Evolutionary conservation across 495 filamentous ascomycete genomes (phyloP).

Genomic region (Apiosordaria backusii): DNA sequence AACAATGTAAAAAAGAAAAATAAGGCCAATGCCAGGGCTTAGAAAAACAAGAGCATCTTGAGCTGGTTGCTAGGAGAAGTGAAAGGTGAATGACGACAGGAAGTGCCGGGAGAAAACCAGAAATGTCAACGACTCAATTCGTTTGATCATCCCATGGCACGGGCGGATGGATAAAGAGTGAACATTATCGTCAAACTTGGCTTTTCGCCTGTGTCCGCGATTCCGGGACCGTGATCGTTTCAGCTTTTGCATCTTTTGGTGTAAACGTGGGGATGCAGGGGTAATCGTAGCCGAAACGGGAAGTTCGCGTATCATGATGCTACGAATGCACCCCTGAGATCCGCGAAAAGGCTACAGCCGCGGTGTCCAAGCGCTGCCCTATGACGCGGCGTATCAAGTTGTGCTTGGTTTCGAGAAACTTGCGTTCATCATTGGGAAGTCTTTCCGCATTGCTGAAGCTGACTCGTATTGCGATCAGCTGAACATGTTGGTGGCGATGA

Average conservation of each 20-base stretch:
- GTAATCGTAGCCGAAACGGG: background rate
- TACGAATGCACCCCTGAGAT: background rate
- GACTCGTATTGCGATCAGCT: background rate
- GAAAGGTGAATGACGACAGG: background rate
- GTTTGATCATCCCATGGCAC: background rate
- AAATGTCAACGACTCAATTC: background rate
- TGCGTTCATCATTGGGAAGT: background rate
- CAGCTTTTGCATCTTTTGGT: background rate
- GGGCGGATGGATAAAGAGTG: background rate
- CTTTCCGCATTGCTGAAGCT: background rate
- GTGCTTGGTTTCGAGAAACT: background rate
- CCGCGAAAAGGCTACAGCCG: background rate
- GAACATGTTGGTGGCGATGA: background rate
- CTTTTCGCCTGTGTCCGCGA: background rate
- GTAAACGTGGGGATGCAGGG: background rate
- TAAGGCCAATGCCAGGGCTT: slow-evolving; percentile 10
- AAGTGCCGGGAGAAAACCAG: background rate
- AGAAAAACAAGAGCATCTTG: background rate
- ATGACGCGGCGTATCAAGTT: background rate
- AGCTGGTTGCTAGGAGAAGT: background rate
- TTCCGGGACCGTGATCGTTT: background rate
- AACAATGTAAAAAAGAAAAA: slow-evolving; percentile 9
- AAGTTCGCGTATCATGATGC: background rate
- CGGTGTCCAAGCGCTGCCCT: background rate
- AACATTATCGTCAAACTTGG: background rate